Base-by-base conservation (phyloP, 495 filamentous ascomycete species). In the Cetradonia linearis region DNA sequence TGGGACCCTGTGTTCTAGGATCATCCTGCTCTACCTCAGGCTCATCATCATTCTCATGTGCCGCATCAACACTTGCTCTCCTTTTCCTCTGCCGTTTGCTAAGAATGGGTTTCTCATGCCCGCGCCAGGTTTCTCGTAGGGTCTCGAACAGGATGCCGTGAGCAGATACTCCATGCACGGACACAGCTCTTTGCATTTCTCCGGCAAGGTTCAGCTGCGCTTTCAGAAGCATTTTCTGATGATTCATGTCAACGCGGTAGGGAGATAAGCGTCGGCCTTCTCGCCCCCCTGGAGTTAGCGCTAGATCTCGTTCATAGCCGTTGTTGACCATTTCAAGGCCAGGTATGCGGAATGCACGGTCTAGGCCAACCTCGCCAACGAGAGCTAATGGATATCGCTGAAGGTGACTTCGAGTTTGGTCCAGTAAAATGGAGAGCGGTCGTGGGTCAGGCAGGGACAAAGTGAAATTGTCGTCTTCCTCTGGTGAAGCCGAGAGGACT, bases 91-190 rank as follows among this genome's bases (percentile, higher is more conserved):
- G 77, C 60, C 84, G 78, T 56, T 81, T 82, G 50, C 87, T 88
- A 1, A 83, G 67, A 3, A 86, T 72, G 46, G 80, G 76, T 64
- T 81, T 83, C 70, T 96, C 90, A 68, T 89, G 78, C 0, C 91
- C 93, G 65, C 83, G 83, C 91, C 91, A 98, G 37, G 88, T 72
- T 55, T 82, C 79, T 56, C 83, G 76, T 27, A 97, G 69, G 1
- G 85, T 77, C 16, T 95, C 88, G 56, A 89, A 86, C 1, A 97
- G 66, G 1, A 84, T 74, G 0, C 93, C 94, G 66, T 96, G 93
- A 0, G 87, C 89, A 69, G 93, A 87, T 18, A 97, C 94, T 28
- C 91, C 91, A 68, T 97, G 93, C 0, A 97, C 77, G 16, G 88
- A 92, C 3, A 91, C 93, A 0, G 91, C 80, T 18, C 91, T 78